Evolutionary conservation across 2,329 filamentous ascomycete genomes (phyloP).

Genomic region (Trichophyton equinum): DNA sequence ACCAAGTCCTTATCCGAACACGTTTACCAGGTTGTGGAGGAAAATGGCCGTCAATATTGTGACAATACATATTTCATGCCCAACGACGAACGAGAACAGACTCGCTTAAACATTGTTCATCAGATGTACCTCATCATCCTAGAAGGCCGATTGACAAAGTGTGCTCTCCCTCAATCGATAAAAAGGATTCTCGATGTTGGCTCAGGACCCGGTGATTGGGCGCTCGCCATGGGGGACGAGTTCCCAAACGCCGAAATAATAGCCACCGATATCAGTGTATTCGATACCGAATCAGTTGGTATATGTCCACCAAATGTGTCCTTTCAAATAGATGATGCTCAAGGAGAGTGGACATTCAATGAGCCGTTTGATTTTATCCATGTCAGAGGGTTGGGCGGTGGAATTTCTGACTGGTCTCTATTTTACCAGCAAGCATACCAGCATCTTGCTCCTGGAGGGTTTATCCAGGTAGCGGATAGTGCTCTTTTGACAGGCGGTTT

Average conservation of each 20-base stretch:
- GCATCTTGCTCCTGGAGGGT: constrained; percentile 35
- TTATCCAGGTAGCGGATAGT: constrained; percentile 36
- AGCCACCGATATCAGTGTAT: constrained; percentile 32
- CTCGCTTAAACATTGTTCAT: constrained; percentile 49
- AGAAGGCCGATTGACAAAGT: constrained; percentile 23
- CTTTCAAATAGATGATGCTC: constrained; percentile 40
- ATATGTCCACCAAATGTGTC: constrained; percentile 30
- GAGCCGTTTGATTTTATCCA: constrained; percentile 40
- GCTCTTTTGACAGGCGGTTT: constrained; percentile 22
- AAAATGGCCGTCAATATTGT: constrained; percentile 50
- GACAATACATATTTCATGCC: constrained; percentile 53
- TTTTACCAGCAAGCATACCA: constrained; percentile 37
- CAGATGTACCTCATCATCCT: constrained; percentile 45
- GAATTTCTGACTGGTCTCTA: constrained; percentile 35
- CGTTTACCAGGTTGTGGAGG: constrained; percentile 43
- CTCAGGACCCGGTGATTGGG: constrained; percentile 33
- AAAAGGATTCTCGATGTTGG: constrained; percentile 33
- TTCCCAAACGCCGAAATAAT: constrained; percentile 37
- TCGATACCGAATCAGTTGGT: constrained; percentile 30
- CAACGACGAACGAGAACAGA: constrained; percentile 54
- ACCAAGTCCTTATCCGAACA: constrained; percentile 25
- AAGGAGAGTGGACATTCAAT: constrained; percentile 38
- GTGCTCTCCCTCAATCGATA: constrained; percentile 18
- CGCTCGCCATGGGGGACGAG: constrained; percentile 10
- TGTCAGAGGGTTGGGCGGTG: constrained; percentile 36